Evolutionary conservation across 164 flowering plant species (phyloP), one percentile per base, ranked within the genome.

Genomic region (Chimonanthus salicifolius): DNA sequence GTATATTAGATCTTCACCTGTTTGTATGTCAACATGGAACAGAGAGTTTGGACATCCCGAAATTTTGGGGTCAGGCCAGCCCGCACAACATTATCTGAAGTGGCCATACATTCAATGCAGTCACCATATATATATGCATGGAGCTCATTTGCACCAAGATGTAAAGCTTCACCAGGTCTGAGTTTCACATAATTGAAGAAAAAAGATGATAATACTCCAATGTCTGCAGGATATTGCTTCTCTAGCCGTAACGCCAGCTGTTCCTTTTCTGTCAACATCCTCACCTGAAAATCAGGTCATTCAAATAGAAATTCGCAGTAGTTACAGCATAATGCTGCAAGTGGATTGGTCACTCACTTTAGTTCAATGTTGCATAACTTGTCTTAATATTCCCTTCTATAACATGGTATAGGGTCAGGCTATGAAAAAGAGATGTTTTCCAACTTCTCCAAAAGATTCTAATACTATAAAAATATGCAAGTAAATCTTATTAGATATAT

Each of bases 21-120:
- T 74, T 83, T 91, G 81, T 92, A 96, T 33, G 98, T 90, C 72
- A 96, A 91, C 98, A 96, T 94, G 58, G 94, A 85, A 77, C 98
- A 94, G 7, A 94, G 90, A 71, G 91, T 90, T 72, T 81, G 78
- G 58, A 92, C 87, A 81, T 96, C 97, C 33, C 92, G 86, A 33
- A 79, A 78, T 82, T 96, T 96, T 5, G 95, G 90, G 46, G 99
- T 96, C 64, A 96, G 97, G 74, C 99, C 99, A 43, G 99, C 99
- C 43, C 99, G 88, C 3, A 93, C 94, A 74, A 93, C 99, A 87
- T 95, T 95, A 83, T 95, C 97, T 44, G 99, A 93, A 51, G 99
- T 85, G 49, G 98, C 99, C 98, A 93, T 95, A 82, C 94, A 89
- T 72, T 95, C 99, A 5, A 93, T 72, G 76, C 98, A 93, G 6